These are phyloP conservation scores for Fusarium sp. DNA, from an alignment of 2,329 filamentous ascomycete species.

Conservation along the genomic window DNA sequence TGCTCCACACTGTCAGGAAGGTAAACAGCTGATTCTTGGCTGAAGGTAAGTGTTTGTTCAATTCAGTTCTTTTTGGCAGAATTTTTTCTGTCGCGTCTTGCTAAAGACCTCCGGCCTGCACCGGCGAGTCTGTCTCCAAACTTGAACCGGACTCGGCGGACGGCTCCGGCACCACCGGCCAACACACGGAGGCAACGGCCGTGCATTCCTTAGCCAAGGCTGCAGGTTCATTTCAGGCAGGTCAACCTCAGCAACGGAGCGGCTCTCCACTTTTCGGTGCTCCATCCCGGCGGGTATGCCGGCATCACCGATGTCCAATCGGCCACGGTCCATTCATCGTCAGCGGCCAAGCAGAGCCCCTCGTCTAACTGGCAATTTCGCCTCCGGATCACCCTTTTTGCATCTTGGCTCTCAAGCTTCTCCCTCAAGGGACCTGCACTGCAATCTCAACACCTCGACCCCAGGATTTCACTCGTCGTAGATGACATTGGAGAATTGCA, in stretches of 20 bases:
- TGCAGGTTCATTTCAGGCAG: not conserved
- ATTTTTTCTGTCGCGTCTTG: not conserved
- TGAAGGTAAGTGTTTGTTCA: not conserved
- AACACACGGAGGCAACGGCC: not conserved
- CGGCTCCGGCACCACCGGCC: not conserved
- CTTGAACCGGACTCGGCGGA: not conserved
- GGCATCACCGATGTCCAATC: slow-evolving; percentile 34
- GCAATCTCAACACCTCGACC: slow-evolving; percentile 9
- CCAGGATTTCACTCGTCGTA: not conserved
- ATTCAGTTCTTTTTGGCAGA: not conserved
- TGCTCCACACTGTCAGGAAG: slow-evolving; percentile 13
- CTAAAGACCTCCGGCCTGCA: not conserved
- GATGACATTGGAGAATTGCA: not conserved
- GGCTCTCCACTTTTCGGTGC: not conserved
- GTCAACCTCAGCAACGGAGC: slow-evolving; percentile 12
- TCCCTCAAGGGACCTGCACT: slow-evolving; percentile 18
- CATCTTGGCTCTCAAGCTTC: not conserved
- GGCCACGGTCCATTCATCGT: not conserved
- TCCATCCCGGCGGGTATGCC: slow-evolving; percentile 28
- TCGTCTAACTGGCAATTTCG: slow-evolving; percentile 8
- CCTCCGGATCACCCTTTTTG: not conserved
- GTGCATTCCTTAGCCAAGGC: not conserved
- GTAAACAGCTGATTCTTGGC: not conserved
- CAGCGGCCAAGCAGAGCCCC: not conserved
- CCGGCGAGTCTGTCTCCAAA: not conserved